Evolutionary conservation across 306 rosid genomes (phyloP).

Genomic region (Casuarina equisetifolia): DNA sequence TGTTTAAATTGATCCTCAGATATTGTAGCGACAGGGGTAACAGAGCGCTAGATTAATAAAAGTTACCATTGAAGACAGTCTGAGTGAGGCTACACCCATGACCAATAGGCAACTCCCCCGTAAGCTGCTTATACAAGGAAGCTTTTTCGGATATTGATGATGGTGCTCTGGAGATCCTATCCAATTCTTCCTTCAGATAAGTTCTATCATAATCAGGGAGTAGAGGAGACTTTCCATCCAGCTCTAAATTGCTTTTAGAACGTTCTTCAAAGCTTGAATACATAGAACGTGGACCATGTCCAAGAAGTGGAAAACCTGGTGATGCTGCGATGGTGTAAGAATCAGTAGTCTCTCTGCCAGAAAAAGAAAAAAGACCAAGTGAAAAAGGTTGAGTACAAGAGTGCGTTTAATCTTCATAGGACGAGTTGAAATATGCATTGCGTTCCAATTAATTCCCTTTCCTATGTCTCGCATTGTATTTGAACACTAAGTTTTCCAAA

Average conservation of each 20-base stretch:
- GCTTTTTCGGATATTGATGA: conserved; percentile 54
- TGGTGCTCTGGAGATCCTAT: conserved; percentile 37
- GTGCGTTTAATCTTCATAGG: neutral
- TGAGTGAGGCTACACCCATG: conserved; percentile 78
- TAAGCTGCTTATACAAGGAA: conserved; percentile 47
- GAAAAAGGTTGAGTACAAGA: neutral
- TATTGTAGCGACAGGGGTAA: neutral
- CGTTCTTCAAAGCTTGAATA: conserved; percentile 44
- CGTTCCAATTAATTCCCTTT: neutral
- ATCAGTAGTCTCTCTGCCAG: conserved; percentile 72
- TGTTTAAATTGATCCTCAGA: neutral
- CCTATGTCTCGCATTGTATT: neutral
- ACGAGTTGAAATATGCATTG: neutral
- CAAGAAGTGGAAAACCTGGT: conserved; percentile 51
- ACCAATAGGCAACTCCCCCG: conserved; percentile 58
- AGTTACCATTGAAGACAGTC: conserved; percentile 75
- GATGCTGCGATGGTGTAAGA: conserved; percentile 75
- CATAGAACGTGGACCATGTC: conserved; percentile 47
- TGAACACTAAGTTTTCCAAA: neutral
- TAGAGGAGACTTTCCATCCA: conserved; percentile 51
- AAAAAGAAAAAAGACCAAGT: neutral
- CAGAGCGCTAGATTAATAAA: conserved; percentile 1
- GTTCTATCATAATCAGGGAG: conserved; percentile 40
- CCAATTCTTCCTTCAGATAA: conserved; percentile 34
- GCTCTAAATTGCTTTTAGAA: conserved; percentile 48